Evolutionary conservation across 306 rosid genomes (phyloP).

Genomic region (Trifolium pratense): DNA sequence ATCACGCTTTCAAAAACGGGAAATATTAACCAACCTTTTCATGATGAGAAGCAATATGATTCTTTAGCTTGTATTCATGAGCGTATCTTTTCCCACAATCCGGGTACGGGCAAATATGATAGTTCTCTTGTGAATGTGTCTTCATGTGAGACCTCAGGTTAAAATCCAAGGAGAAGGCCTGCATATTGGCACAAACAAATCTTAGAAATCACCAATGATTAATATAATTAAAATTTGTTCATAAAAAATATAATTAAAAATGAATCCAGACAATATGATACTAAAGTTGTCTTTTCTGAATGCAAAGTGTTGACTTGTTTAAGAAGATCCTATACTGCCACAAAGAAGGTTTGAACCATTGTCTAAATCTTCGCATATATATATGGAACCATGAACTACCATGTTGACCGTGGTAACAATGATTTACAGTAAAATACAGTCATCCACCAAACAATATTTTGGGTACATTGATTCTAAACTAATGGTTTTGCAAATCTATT

Average conservation of each 20-base stretch:
- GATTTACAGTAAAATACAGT: constrained; percentile 13
- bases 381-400: constrained; percentile 29
- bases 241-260: too few relatives aligned
- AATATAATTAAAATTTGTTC: too few relatives aligned
- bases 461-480: background rate
- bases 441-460: constrained; percentile 17
- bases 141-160: constrained; percentile 96
- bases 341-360: background rate
- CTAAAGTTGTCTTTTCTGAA: constrained; percentile 3
- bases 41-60: constrained; percentile 86
- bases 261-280: constrained; percentile 17
- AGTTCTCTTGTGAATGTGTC: constrained; percentile 97
- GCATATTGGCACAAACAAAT: constrained; percentile 37
- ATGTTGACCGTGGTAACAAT: background rate
- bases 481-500: constrained; percentile 1
- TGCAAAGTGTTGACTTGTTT: constrained; percentile 1
- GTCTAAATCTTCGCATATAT: constrained; percentile 23
- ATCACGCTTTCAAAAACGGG: background rate
- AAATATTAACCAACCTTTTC: constrained; percentile 72
- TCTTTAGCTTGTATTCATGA: constrained; percentile 97
- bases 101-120: constrained; percentile 86
- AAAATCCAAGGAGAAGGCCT: constrained; percentile 97
- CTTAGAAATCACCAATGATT: too few relatives aligned
- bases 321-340: constrained; percentile 20
- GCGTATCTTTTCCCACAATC: constrained; percentile 99